Evolutionary conservation across 441 rosid genomes (phyloP), one percentile per base, ranked within the genome.

Genomic region (Brassica balearica): DNA sequence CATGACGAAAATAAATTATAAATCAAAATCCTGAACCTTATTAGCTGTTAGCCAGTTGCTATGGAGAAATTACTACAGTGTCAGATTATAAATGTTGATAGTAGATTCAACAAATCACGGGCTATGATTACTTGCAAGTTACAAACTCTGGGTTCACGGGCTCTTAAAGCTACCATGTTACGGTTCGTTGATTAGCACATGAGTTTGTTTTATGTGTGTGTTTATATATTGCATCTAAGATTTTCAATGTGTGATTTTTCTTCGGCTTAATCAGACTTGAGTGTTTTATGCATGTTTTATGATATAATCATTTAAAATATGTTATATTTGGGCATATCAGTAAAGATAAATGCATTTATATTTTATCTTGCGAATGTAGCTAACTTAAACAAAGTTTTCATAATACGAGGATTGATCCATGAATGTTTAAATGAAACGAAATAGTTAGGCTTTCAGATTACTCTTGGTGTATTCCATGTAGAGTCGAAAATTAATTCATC

Each of bases 101-200:
- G 19, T 17, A 17, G 68, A 36, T 65, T 36, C 15, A 65, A 65
- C 12, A 4, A 9, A 17, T 65, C 27, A 36, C 53, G 53, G 69
- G 29, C 8, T 65, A 19, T 5, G 69, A 65, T 65, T 65, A 5
- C 25, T 65, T 38, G 53, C 14, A 17, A 5, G 29, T 10, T 36
- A 65, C 22, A 65, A 32, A 9, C 2, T 17, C 22, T 65, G 36
- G 14, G 55, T 66, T 66, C 69, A 66, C 69, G 69, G 55, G 32
- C 4, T 38, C 55, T 19, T 66, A 19, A 71, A 61, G 41, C 60
- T 72, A 72, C 68, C 48, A 15, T 61, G 29, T 23, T 43, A 41
- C 4, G 19, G 25, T 22, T 41, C 2, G 59, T 10, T 61, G 60
- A 41, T 61, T 41, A 59, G 41, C 25, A 71, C 66, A 71, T 71